Evolutionary conservation across 2,329 filamentous ascomycete genomes (phyloP).

Genomic region (Niveomyces coronatus): DNA sequence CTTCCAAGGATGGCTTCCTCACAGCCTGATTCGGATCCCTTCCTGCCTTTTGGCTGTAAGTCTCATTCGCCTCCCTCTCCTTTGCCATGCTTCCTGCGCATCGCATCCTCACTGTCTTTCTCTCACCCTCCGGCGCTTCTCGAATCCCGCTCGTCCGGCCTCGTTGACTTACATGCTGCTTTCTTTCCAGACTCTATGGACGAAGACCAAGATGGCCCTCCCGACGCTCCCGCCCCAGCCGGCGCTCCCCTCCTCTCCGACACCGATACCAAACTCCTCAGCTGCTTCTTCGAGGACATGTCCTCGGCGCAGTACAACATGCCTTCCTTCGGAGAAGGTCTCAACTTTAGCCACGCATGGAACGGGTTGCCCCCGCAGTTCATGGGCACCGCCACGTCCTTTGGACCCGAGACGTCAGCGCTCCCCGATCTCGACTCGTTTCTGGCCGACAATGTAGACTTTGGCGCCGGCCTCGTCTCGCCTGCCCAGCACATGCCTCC

Average conservation of each 20-base stretch:
- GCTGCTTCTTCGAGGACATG: slow-evolving; percentile 46
- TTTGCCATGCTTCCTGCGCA: slow-evolving; percentile 8
- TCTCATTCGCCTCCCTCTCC: slow-evolving; percentile 16
- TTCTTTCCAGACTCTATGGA: slow-evolving; percentile 33
- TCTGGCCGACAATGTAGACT: slow-evolving; percentile 11
- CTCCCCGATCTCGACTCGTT: slow-evolving; percentile 13
- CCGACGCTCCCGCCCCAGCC: slow-evolving; percentile 50
- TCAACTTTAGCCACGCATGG: slow-evolving; percentile 42
- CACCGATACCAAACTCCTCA: slow-evolving; percentile 47
- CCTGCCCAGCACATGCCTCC: slow-evolving; percentile 23
- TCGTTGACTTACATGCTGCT: slow-evolving; percentile 1
- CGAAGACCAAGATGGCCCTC: slow-evolving; percentile 33
- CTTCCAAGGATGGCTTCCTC: slow-evolving; percentile 49
- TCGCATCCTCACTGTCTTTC: background rate
- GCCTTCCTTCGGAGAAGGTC: slow-evolving; percentile 40
- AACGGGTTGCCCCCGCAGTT: slow-evolving; percentile 52
- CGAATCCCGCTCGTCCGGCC: background rate
- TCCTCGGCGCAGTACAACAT: slow-evolving; percentile 39
- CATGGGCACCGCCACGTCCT: slow-evolving; percentile 55
- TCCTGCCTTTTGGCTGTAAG: slow-evolving; percentile 60
- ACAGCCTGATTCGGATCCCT: slow-evolving; percentile 40
- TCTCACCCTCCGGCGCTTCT: background rate
- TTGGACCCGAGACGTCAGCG: slow-evolving; percentile 37
- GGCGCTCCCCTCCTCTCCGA: slow-evolving; percentile 57
- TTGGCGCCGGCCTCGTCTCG: background rate